Percentiles rank a stretch among this genome's conserved stretches.
These are phyloP conservation scores for Cladophialophora exuberans DNA, from an alignment of 2,329 filamentous ascomycete species.

Conservation along the genomic window DNA sequence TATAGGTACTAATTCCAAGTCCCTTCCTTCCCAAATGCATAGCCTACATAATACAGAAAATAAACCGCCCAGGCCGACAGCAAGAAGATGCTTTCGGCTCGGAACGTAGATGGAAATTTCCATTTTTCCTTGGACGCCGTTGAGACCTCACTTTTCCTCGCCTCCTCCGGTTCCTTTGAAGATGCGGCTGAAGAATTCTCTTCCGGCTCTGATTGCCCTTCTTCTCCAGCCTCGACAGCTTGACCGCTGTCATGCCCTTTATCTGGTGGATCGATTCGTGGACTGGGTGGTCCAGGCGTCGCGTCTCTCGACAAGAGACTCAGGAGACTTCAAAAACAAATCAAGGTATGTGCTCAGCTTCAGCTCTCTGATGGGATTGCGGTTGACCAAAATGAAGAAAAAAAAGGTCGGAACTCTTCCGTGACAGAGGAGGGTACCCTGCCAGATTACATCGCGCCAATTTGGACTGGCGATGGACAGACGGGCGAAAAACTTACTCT, in stretches of 20 bases:
- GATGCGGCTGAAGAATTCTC: not conserved
- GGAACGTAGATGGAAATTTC: conserved; percentile 8
- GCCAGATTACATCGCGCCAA: not conserved
- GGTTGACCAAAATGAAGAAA: not conserved
- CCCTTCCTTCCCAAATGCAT: conserved; percentile 20
- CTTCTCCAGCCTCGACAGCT: not conserved
- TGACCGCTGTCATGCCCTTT: conserved; percentile 4
- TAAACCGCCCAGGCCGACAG: conserved; percentile 16
- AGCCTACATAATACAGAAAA: conserved; percentile 5
- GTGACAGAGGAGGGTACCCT: not conserved
- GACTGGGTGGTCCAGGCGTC: conserved; percentile 15
- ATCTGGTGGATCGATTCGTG: conserved; percentile 23
- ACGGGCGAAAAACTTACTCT: conserved; percentile 27
- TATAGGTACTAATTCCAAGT: not conserved
- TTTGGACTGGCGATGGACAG: not conserved
- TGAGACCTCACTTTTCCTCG: conserved; percentile 5
- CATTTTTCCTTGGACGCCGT: conserved; percentile 15
- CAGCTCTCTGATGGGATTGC: conserved; percentile 10
- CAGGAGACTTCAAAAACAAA: no score
- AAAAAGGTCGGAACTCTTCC: not conserved
- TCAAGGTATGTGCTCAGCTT: conserved; percentile 22
- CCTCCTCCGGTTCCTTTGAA: not conserved
- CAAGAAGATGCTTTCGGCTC: conserved; percentile 20
- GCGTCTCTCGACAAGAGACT: conserved; percentile 11
- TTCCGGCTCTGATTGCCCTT: not conserved